Percentiles rank a stretch among this genome's conserved stretches.
Evolutionary conservation across 1,284 basidiomycete species (phyloP).

Genomic region (Trichosporon sp.): DNA sequence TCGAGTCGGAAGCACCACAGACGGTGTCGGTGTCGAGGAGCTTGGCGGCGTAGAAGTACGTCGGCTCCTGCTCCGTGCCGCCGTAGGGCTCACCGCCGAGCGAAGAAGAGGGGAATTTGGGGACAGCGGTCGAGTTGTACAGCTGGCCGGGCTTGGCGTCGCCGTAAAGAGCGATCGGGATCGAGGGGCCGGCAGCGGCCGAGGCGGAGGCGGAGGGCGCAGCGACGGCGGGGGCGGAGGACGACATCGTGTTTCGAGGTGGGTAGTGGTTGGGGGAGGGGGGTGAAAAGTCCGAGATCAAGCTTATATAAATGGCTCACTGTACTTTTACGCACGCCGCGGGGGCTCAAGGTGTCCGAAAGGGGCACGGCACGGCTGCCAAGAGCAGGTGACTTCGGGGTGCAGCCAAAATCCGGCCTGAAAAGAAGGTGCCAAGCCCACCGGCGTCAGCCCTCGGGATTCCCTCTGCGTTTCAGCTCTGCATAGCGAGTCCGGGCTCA

Average conservation of each 20-base stretch:
- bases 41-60: constrained; percentile 17
- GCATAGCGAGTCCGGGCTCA: too few relatives aligned
- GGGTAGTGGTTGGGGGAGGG: background rate
- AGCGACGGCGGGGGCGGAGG: constrained; percentile 3
- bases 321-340: background rate
- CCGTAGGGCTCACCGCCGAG: constrained; percentile 7
- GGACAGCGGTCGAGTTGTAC: background rate
- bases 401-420: background rate
- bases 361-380: background rate
- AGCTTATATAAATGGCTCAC: constrained; percentile 5
- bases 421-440: background rate
- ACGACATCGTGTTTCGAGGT: background rate
- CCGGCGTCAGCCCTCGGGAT: background rate
- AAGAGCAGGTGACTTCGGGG: background rate
- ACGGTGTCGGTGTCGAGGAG: constrained; percentile 14
- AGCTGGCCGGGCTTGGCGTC: constrained; percentile 14
- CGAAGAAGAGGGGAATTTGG: background rate
- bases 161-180: constrained; percentile 1
- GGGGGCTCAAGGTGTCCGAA: background rate
- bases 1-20: constrained; percentile 6
- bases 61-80: constrained; percentile 7
- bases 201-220: background rate
- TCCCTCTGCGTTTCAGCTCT: background rate
- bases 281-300: background rate
- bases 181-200: background rate